Evolutionary conservation across 1,139 yeast species (phyloP).

Genomic region (Suhomyces taliae): DNA sequence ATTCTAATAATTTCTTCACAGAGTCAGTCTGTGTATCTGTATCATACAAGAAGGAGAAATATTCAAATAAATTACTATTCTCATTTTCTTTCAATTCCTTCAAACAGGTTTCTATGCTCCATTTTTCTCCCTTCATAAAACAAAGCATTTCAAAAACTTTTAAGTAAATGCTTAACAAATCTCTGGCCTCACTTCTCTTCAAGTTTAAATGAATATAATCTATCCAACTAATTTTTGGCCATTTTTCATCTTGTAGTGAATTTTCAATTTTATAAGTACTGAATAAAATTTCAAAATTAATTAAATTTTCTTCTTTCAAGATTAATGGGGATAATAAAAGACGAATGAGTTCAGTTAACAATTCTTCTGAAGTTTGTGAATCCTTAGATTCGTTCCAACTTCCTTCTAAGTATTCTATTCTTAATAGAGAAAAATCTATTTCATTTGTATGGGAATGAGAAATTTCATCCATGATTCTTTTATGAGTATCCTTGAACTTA

Average conservation of each 20-base stretch:
- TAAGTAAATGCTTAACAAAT: slow-evolving; percentile 29
- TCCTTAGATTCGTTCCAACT: slow-evolving; percentile 21
- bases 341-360: slow-evolving; percentile 15
- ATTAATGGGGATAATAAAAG: slow-evolving; percentile 11
- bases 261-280: slow-evolving; percentile 33
- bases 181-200: slow-evolving; percentile 29
- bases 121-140: background rate
- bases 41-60: slow-evolving; percentile 10
- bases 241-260: slow-evolving; percentile 26
- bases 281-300: slow-evolving; percentile 28
- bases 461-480: slow-evolving; percentile 33
- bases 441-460: slow-evolving; percentile 21
- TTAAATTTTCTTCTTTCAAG: slow-evolving; percentile 18
- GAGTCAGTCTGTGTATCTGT: background rate
- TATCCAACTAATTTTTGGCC: slow-evolving; percentile 44
- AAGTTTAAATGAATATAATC: slow-evolving; percentile 31
- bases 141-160: slow-evolving; percentile 34
- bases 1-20: slow-evolving; percentile 14
- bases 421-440: slow-evolving; percentile 28
- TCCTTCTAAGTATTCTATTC: slow-evolving; percentile 39
- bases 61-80: slow-evolving; percentile 9
- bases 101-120: background rate
- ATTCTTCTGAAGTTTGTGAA: slow-evolving; percentile 12
- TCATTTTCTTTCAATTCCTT: background rate
- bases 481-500: slow-evolving; percentile 29